Base-by-base conservation (phyloP, 306 rosid species). In the Mimosa bimucronata region DNA sequence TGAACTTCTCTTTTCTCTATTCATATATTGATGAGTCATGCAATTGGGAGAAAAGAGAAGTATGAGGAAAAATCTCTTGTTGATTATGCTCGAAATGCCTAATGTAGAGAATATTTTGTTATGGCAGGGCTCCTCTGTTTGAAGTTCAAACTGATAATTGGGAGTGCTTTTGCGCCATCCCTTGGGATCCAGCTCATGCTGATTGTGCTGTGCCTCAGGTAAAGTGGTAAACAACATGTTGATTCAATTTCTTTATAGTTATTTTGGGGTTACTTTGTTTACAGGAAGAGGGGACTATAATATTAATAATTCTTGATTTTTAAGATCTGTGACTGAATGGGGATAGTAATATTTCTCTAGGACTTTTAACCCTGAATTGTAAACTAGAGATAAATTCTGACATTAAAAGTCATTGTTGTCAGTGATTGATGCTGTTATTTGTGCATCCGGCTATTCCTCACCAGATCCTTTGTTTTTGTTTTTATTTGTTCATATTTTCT, bases 131-230 rank as follows among this genome's bases (percentile, higher is more conserved):
- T 75, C 91, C 91, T 26, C 80, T 88, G 75, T 85, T 85, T 60
- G 84, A 85, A 81, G 82, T 80, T 46, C 89, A 85, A 88, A 83
- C 80, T 70, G 82, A 83, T 77, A 69, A 38, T 19, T 88, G 91
- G 91, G 91, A 88, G 72, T 88, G 91, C 80, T 88, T 85, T 60
- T 88, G 91, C 78, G 88, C 86, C 61, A 68, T 88, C 64, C 84
- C 75, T 48, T 88, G 91, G 91, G 89, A 88, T 79, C 91, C 91
- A 80, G 74, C 78, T 50, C 87, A 85, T 48, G 88, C 88, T 80
- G 91, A 88, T 79, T 88, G 91, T 83, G 87, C 91, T 21, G 89
- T 75, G 60, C 91, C 88, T 48, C 91, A 88, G 91, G 91, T 88
- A 31, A 41, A 48, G 64, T 21, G 62, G 19, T 2, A 8, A 53